phyloP scores from a whole-genome alignment of 495 filamentous ascomycete genomes.

The Bathelium albidoporum region DNA sequence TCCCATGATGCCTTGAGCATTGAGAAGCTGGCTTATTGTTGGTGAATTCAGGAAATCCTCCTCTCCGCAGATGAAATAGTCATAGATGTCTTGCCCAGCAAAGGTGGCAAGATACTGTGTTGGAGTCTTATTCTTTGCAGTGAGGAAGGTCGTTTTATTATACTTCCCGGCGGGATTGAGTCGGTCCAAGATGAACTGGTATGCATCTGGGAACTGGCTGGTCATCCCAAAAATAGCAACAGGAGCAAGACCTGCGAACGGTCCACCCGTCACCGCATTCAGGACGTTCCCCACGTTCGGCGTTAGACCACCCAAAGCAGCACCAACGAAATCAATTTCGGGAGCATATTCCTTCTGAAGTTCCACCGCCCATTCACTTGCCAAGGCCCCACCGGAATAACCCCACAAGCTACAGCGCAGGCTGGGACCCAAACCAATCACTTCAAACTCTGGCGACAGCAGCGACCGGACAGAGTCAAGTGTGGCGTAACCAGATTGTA shows the following conservation, averaged over 20 bases:
- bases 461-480: conserved; percentile 40
- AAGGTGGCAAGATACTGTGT: conserved; percentile 22
- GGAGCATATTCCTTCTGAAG: conserved; percentile 44
- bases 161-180: conserved; percentile 15
- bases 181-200: conserved; percentile 11
- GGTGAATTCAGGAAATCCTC: conserved; percentile 21
- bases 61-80: conserved; percentile 33
- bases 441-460: conserved; percentile 16
- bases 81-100: conserved; percentile 29
- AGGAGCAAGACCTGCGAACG: conserved; percentile 14
- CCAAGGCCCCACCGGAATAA: conserved; percentile 48
- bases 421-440: conserved; percentile 1
- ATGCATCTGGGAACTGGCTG: conserved; percentile 11
- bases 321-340: conserved; percentile 41
- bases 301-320: conserved; percentile 39
- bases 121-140: conserved; percentile 21
- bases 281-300: conserved; percentile 26
- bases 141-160: conserved; percentile 26
- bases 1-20: conserved; percentile 33
- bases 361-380: conserved; percentile 44
- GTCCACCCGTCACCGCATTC: conserved; percentile 17
- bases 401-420: conserved; percentile 35
- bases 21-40: conserved; percentile 13
- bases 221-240: conserved; percentile 10
- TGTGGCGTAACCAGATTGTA: conserved; percentile 36